Base-by-base conservation (phyloP, 345 rosid species). In the Dovyalis caffra region DNA sequence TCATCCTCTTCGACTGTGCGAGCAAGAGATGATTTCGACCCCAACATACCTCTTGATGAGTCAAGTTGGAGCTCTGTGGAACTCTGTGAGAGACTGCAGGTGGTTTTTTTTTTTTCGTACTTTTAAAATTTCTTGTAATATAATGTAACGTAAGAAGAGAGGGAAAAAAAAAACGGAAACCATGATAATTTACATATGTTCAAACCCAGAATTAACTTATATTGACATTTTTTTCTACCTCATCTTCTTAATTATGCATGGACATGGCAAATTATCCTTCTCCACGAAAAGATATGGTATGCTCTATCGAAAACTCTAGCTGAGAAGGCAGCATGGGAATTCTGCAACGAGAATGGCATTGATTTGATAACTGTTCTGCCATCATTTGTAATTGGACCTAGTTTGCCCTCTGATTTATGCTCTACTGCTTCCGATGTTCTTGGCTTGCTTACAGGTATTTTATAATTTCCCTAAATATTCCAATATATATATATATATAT, bases 241-340 rank as follows among this genome's bases (percentile, higher is more conserved):
- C 6, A 43, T 43, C 49, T 3, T 43, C 49, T 14, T 14, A 43
- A n/a, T n/a, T n/a, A n/a, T 43, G 0, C 15, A 14, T 43, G 49
- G 16, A 14, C 5, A 0, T 47, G 16, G 29, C 33, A 25, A 38
- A 38, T 16, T 8, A 20, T 4, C 37, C 16, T 35, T 0, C 26
- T 11, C 25, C 21, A 40, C 10, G 4, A 25, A 66, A 71, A 93
- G 98, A 49, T 78, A 33, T 92, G 98, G 98, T 90, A 94, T 68
- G 79, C 82, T 12, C 66, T 94, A 75, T 86, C 97, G 14, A 95
- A 95, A 82, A 91, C 91, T 7, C 76, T 88, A 47, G 97, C 99
- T 0, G 99, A 95, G 81, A 90, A 84, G 79, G 95, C 92, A 26
- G 97, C 99, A 49, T 92, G 97, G 99, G 87, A 88, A 32, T 95